These are phyloP conservation scores for Penicillium italicum DNA, from an alignment of 2,329 filamentous ascomycete genomes.

Conservation along the genomic window DNA sequence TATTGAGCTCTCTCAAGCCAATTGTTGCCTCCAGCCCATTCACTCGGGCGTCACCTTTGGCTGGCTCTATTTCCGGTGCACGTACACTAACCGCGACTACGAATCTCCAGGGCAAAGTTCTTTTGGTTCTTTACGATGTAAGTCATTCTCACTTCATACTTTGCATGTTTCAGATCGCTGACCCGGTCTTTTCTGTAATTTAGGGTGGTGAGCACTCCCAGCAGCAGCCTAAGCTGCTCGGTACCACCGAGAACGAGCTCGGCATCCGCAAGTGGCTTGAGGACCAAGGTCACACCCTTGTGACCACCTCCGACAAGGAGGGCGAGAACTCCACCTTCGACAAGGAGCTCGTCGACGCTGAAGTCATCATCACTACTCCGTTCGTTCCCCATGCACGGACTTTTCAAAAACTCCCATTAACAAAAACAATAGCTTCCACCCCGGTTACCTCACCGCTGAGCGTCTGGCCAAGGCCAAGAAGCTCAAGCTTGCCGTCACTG, in stretches of 20 bases:
- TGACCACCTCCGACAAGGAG: slow-evolving; percentile 98
- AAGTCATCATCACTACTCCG: slow-evolving; percentile 98
- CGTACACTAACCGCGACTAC: slow-evolving; percentile 63
- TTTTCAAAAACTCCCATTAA: background rate
- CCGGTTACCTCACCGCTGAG: slow-evolving; percentile 94
- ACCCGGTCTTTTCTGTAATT: background rate
- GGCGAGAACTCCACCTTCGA: slow-evolving; percentile 90
- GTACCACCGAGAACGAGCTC: slow-evolving; percentile 97
- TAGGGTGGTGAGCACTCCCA: slow-evolving; percentile 78
- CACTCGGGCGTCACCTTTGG: slow-evolving; percentile 36
- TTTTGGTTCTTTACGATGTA: slow-evolving; percentile 90
- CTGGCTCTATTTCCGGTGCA: slow-evolving; percentile 48
- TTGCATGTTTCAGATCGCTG: slow-evolving; percentile 6
- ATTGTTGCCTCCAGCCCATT: slow-evolving; percentile 18
- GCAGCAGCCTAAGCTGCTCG: slow-evolving; percentile 82
- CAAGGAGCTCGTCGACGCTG: slow-evolving; percentile 90
- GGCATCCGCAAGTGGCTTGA: slow-evolving; percentile 97
- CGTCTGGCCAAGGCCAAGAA: slow-evolving; percentile 98
- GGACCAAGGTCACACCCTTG: slow-evolving; percentile 89
- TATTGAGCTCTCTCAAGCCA: slow-evolving; percentile 41
- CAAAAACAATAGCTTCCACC: slow-evolving; percentile 66
- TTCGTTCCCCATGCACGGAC: background rate
- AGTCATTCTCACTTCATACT: slow-evolving; percentile 33
- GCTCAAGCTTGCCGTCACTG: slow-evolving; percentile 93
- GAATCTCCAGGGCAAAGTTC: slow-evolving; percentile 85